Percentiles rank a stretch among this genome's conserved stretches.
Evolutionary conservation across 2,329 filamentous ascomycete genomes (phyloP).

Genomic region (Stachybotrys echinatus): DNA sequence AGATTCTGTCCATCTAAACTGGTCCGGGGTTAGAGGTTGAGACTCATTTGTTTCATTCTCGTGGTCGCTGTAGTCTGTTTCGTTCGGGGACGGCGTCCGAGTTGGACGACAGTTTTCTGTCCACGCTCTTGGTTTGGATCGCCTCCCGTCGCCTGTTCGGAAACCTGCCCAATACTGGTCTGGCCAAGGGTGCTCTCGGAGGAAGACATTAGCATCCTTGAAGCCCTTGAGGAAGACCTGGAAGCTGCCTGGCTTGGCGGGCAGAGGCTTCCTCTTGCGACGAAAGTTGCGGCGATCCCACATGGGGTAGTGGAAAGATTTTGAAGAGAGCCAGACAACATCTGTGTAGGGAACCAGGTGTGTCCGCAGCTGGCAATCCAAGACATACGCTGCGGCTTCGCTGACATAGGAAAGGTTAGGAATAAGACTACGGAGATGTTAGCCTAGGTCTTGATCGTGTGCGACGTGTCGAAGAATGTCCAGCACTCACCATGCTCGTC

Average conservation of each 20-base stretch:
- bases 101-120: conserved; percentile 73
- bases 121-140: conserved; percentile 59
- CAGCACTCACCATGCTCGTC: conserved; percentile 67
- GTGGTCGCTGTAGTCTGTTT: conserved; percentile 61
- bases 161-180: conserved; percentile 76
- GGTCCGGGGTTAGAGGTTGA: conserved; percentile 44
- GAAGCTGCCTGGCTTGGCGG: conserved; percentile 90
- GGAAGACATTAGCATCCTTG: conserved; percentile 93
- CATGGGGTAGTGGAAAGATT: conserved; percentile 97
- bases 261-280: conserved; percentile 79
- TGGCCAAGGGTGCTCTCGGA: conserved; percentile 94
- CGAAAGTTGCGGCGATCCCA: conserved; percentile 90
- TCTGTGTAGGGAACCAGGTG: conserved; percentile 95
- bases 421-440: conserved; percentile 59
- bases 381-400: conserved; percentile 92
- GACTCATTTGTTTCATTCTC: conserved; percentile 43
- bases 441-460: conserved; percentile 8
- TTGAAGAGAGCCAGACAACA: conserved; percentile 88
- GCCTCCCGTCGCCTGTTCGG: conserved; percentile 60
- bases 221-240: conserved; percentile 96
- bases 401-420: conserved; percentile 97
- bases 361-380: conserved; percentile 84
- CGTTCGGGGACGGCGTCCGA: conserved; percentile 43
- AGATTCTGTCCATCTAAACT: conserved; percentile 80
- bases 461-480: not conserved